phyloP scores from a whole-genome alignment of 2,329 filamentous ascomycete species.

The Fusarium citri region DNA sequence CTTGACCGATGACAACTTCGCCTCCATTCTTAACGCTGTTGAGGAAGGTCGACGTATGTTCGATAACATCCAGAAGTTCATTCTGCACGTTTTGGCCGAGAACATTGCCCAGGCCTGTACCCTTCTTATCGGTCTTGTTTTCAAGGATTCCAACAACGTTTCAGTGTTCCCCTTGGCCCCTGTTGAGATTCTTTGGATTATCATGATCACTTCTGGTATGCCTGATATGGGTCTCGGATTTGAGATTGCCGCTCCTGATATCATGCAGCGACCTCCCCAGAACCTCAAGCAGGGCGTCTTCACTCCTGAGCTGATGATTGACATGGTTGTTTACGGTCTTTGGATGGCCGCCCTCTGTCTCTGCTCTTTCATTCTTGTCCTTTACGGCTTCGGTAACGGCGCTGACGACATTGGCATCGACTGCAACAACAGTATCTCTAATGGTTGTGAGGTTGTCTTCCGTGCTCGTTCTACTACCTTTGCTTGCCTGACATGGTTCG shows the following conservation, averaged over 20 bases:
- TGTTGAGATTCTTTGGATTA: conserved; percentile 83
- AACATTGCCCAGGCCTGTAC: conserved; percentile 77
- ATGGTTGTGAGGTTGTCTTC: conserved; percentile 70
- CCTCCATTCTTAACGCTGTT: conserved; percentile 76
- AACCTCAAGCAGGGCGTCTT: conserved; percentile 69
- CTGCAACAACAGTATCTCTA: conserved; percentile 64
- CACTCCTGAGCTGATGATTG: conserved; percentile 71
- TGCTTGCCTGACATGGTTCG: conserved; percentile 78
- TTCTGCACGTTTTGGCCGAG: conserved; percentile 73
- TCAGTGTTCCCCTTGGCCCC: conserved; percentile 79
- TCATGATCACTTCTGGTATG: conserved; percentile 80
- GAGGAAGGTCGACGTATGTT: conserved; percentile 78
- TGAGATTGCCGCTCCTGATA: conserved; percentile 75
- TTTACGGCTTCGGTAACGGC: conserved; percentile 62
- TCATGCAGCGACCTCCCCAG: conserved; percentile 76
- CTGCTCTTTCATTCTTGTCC: conserved; percentile 62
- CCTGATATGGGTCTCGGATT: conserved; percentile 82
- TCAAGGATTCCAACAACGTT: conserved; percentile 71
- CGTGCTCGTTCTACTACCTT: conserved; percentile 78
- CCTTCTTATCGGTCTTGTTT: conserved; percentile 75
- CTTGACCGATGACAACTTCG: conserved; percentile 78
- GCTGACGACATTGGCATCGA: conserved; percentile 63
- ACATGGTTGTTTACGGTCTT: conserved; percentile 74
- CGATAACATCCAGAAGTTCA: conserved; percentile 80
- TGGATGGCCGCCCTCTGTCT: conserved; percentile 74